A percentile compares a stretch with the other conserved stretches of the same genome.
Evolutionary conservation across 1,284 basidiomycete genomes (phyloP).

Genomic region (Cerioporus squamosus): DNA sequence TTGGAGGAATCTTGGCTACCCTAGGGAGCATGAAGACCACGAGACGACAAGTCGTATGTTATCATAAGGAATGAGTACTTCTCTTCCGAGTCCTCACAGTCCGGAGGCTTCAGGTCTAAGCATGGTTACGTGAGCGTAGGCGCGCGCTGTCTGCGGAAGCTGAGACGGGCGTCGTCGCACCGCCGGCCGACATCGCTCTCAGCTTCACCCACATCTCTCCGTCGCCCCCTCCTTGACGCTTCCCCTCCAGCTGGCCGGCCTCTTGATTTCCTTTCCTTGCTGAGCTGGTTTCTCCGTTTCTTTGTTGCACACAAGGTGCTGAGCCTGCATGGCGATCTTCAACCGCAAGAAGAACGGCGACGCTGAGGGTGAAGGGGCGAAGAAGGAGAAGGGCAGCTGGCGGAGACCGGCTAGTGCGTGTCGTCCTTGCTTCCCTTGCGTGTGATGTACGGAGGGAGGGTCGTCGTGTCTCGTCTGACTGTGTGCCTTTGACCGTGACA

Average conservation of each 20-base stretch:
- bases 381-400: conserved; percentile 89
- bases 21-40: too few species aligned
- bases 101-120: too few species aligned
- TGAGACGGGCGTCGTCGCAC: not conserved
- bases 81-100: too few species aligned
- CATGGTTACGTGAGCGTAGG: not conserved
- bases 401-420: conserved; percentile 86
- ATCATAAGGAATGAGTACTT: too few species aligned
- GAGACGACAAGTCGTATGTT: too few species aligned
- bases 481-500: conserved; percentile 25
- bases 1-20: too few species aligned
- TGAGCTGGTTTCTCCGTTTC: conserved; percentile 16
- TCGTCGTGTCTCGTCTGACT: conserved; percentile 4
- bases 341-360: conserved; percentile 36
- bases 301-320: not conserved
- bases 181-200: conserved; percentile 4
- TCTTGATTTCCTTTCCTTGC: not conserved
- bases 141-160: not conserved
- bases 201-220: conserved; percentile 1
- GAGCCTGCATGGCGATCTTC: conserved; percentile 41
- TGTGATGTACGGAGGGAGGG: not conserved
- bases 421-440: not conserved
- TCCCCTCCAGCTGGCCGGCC: conserved; percentile 7
- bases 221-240: not conserved
- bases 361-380: conserved; percentile 36